Evolutionary conservation across 805 yeast species (phyloP).

Genomic region (Hagleromyces aurorensis): DNA sequence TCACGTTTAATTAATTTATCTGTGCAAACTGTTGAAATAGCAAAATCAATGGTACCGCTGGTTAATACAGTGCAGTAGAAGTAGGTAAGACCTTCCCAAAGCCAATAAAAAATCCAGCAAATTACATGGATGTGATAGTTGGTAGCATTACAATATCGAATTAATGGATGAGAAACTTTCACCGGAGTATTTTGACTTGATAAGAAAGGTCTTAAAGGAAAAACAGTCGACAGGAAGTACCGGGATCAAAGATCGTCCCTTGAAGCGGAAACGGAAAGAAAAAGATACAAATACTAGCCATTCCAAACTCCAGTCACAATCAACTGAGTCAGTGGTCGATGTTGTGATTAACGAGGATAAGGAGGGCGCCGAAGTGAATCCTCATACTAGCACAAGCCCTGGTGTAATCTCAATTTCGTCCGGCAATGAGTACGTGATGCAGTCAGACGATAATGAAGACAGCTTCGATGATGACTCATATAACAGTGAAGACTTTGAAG

Average conservation of each 20-base stretch:
- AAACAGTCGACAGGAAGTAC: slow-evolving; percentile 11
- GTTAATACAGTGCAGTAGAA: too few species aligned
- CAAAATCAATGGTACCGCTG: too few species aligned
- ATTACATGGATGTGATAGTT: too few species aligned
- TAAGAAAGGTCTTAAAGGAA: slow-evolving; percentile 24
- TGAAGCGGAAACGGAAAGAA: slow-evolving; percentile 9
- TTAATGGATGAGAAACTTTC: slow-evolving; percentile 24
- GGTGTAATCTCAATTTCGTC: background rate
- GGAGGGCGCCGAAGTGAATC: background rate
- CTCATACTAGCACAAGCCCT: background rate
- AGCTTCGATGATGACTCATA: slow-evolving; percentile 18
- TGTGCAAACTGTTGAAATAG: too few species aligned
- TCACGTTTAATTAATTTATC: too few species aligned
- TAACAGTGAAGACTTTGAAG: slow-evolving; percentile 22
- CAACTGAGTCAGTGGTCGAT: slow-evolving; percentile 1
- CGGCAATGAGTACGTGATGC: slow-evolving; percentile 16
- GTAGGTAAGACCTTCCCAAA: too few species aligned
- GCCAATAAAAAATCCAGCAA: too few species aligned
- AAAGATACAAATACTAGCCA: too few species aligned
- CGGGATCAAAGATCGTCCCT: slow-evolving; percentile 12
- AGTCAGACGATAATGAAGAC: slow-evolving; percentile 9
- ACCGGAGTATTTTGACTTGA: slow-evolving; percentile 27
- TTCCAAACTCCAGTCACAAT: background rate
- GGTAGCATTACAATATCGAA: too few species aligned
- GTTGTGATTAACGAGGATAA: background rate